Evolutionary conservation across 352 stramenopile genomes (phyloP), one percentile per base, ranked within the genome.

Genomic region (Phytophthora pini): DNA sequence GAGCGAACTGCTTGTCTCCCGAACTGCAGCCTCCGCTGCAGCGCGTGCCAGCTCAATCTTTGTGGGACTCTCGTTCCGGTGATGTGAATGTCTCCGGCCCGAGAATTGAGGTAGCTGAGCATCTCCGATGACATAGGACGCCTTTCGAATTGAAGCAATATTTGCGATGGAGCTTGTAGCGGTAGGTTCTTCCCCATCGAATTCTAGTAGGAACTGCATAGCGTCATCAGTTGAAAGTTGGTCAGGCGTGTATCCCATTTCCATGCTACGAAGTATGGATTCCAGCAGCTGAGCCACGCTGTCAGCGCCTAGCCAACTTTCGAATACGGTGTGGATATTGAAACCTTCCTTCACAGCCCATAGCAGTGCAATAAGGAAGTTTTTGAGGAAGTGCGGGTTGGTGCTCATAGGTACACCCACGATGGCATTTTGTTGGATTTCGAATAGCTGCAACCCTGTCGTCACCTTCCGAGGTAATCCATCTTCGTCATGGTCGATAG

Each of bases 391-490:
- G 29, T 86, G 68, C 3, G 87, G 76, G 44, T 65, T 88, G 12
- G 78, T 61, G 17, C 76, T 80, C 32, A 82, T 76, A 7, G 72
- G 64, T 29, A 93, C 60, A 4, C 79, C 82, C 5, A 86, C 76
- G 50, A 93, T 79, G 11, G 87, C 87, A 36, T 83, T 87, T 57
- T 92, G 79, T 56, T 95, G 87, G 10, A 93, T 80, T 48, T 93
- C 80, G 48, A 93, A 92, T 15, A 95, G 72, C 53, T 90, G 80
- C 10, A 95, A 45, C 0, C 74, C 70, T 40, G 48, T 36, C 2
- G 32, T 55, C n/a, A 15, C 13, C 47, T 51, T 68, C 9, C 27
- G 22, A 31, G 50, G 20, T 13, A 40, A 47, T 12, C 44, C 32
- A 22, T 40, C 52, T 20, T 32, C 34, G 3, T 56, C 49, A 8